Evolutionary conservation across 192 early-diverging fungal genomes (phyloP).

Genomic region (Ambispora gerdemannii): DNA sequence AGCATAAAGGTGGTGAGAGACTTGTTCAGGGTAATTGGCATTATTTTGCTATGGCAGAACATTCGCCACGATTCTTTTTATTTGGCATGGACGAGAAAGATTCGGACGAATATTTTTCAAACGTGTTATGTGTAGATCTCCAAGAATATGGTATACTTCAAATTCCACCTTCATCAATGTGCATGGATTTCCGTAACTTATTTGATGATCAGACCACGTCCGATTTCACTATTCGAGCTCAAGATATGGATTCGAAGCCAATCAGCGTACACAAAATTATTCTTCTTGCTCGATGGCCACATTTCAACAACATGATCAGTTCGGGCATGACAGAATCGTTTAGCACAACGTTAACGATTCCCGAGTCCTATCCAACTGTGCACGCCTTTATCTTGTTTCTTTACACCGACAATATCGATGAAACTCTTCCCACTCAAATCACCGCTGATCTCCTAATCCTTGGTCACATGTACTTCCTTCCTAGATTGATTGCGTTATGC

Average conservation of each 20-base stretch:
- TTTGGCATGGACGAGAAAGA: conserved; percentile 55
- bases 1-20: conserved; percentile 25
- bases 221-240: conserved; percentile 50
- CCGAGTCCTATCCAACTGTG: conserved; percentile 51
- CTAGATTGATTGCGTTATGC: conserved; percentile 51
- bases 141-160: conserved; percentile 52
- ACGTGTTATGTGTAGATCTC: conserved; percentile 53
- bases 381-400: conserved; percentile 53
- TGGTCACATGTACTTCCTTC: conserved; percentile 57
- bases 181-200: conserved; percentile 44
- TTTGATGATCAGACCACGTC: conserved; percentile 43
- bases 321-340: conserved; percentile 58
- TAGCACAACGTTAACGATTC: conserved; percentile 42
- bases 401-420: conserved; percentile 55
- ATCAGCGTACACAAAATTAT: conserved; percentile 59
- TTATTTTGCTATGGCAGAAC: conserved; percentile 56
- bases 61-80: conserved; percentile 48
- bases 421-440: conserved; percentile 36
- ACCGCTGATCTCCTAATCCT: conserved; percentile 57
- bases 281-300: conserved; percentile 61
- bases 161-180: conserved; percentile 50
- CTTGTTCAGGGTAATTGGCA: conserved; percentile 51
- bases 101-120: conserved; percentile 58
- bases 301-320: conserved; percentile 52
- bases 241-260: conserved; percentile 37